Evolutionary conservation across 768 basidiomycete genomes (phyloP).

Genomic region (Ramaria sp.): DNA sequence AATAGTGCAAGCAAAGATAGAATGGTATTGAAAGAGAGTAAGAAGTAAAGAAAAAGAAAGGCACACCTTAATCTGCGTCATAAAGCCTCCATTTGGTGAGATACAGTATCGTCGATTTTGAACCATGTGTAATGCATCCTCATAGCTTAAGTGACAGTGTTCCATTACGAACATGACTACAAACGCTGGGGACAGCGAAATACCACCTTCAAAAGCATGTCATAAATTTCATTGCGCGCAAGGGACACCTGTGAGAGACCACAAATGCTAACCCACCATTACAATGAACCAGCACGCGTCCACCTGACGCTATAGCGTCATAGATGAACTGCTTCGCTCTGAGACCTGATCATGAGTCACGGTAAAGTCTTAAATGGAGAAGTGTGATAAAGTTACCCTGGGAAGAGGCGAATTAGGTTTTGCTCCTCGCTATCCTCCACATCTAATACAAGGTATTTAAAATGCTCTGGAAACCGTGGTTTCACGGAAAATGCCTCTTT

Average conservation of each 20-base stretch:
- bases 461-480: slow-evolving; percentile 72
- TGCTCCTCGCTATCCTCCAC: slow-evolving; percentile 92
- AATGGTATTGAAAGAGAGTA: background rate
- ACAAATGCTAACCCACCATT: slow-evolving; percentile 44
- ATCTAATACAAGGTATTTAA: slow-evolving; percentile 71
- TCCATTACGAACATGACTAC: slow-evolving; percentile 95
- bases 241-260: background rate
- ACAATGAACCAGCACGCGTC: slow-evolving; percentile 80
- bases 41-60: background rate
- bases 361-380: background rate
- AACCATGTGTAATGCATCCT: slow-evolving; percentile 79
- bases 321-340: slow-evolving; percentile 76
- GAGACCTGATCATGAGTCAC: background rate
- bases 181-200: slow-evolving; percentile 78
- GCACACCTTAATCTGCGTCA: slow-evolving; percentile 80
- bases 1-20: background rate
- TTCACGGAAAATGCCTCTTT: slow-evolving; percentile 86
- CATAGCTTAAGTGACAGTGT: slow-evolving; percentile 69
- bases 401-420: slow-evolving; percentile 86
- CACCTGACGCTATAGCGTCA: slow-evolving; percentile 49
- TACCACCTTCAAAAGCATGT: slow-evolving; percentile 46
- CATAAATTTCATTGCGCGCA: background rate
- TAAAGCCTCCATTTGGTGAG: slow-evolving; percentile 83
- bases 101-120: slow-evolving; percentile 91
- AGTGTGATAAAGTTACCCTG: slow-evolving; percentile 38